These are phyloP conservation scores for Dothideomycetes sp. DNA, from an alignment of 2,329 filamentous ascomycete species.

Conservation along the genomic window DNA sequence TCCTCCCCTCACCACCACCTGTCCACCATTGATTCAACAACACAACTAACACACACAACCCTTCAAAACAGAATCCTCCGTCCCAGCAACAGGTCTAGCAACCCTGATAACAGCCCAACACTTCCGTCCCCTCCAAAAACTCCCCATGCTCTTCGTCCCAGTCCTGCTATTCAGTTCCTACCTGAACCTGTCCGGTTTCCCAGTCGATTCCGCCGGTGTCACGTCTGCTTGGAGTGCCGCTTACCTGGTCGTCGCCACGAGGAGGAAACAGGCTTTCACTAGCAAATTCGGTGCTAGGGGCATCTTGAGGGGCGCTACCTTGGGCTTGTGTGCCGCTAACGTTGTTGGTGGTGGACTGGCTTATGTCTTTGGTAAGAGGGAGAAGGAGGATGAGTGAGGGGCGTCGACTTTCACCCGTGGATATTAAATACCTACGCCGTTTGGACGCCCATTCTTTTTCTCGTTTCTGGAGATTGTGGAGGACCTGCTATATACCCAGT, in stretches of 20 bases:
- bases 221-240: slow-evolving; percentile 57
- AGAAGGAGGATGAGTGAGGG: slow-evolving; percentile 22
- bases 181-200: slow-evolving; percentile 53
- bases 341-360: slow-evolving; percentile 42
- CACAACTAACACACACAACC: slow-evolving; percentile 6
- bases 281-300: slow-evolving; percentile 44
- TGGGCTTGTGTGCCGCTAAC: slow-evolving; percentile 44
- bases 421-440: no score
- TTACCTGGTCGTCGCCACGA: slow-evolving; percentile 53
- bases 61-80: slow-evolving; percentile 39
- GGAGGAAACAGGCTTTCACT: slow-evolving; percentile 43
- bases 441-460: no score
- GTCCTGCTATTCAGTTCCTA: slow-evolving; percentile 58
- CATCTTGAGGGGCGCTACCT: slow-evolving; percentile 42
- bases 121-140: slow-evolving; percentile 53
- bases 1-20: slow-evolving; percentile 17
- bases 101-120: slow-evolving; percentile 59
- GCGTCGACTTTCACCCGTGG: no score
- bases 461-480: no score
- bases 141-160: slow-evolving; percentile 60
- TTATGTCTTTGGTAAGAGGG: slow-evolving; percentile 42
- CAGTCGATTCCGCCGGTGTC: slow-evolving; percentile 54
- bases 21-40: background rate
- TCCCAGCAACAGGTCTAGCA: slow-evolving; percentile 56
- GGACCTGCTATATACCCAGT: no score